Evolutionary conservation across 768 basidiomycete species (phyloP).

Genomic region (Russula foetens): DNA sequence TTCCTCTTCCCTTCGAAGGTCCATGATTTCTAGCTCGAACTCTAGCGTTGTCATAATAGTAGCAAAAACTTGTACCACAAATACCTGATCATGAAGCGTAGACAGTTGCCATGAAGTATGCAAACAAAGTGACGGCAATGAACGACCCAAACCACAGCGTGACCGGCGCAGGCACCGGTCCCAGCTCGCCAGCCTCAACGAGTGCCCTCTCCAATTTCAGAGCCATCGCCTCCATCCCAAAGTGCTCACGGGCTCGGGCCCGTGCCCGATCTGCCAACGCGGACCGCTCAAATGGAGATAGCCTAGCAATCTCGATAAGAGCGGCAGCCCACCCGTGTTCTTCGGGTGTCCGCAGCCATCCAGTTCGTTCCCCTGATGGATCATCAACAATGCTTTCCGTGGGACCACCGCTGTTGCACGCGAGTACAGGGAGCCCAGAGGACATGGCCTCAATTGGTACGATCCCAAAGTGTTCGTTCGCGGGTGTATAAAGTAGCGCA

Average conservation of each 20-base stretch:
- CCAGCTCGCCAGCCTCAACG: conserved; percentile 48
- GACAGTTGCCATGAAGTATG: conserved; percentile 11
- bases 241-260: conserved; percentile 51
- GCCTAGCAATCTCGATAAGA: conserved; percentile 47
- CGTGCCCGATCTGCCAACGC: conserved; percentile 49
- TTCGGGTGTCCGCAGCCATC: conserved; percentile 64
- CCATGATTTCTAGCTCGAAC: no score
- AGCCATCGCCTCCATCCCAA: conserved; percentile 75
- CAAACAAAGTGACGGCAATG: background rate
- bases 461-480: conserved; percentile 96
- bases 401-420: conserved; percentile 83
- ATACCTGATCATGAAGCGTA: background rate
- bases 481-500: conserved; percentile 85
- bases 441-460: conserved; percentile 94
- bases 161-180: conserved; percentile 28
- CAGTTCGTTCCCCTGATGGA: conserved; percentile 47
- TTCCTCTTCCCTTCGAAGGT: no score
- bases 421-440: conserved; percentile 84
- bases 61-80: no score
- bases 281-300: conserved; percentile 35
- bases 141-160: conserved; percentile 13
- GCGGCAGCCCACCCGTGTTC: conserved; percentile 63
- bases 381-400: conserved; percentile 69
- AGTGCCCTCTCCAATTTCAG: conserved; percentile 48
- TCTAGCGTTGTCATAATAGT: no score